These are phyloP conservation scores for Agrostemma githago DNA, from an alignment of 148 eudicot species.

Conservation along the genomic window DNA sequence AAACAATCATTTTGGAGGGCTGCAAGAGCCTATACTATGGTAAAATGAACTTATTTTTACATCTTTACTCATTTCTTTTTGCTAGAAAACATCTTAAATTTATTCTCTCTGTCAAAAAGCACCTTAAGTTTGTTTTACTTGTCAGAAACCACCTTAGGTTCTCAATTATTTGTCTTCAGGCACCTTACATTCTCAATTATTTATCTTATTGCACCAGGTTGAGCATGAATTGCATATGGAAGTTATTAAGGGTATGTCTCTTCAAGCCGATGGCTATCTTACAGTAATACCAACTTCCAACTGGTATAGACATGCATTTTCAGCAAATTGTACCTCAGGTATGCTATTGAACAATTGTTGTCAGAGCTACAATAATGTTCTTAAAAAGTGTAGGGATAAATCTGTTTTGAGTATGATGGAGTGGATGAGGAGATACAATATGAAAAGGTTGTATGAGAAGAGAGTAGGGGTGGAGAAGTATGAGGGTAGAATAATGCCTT, in stretches of 20 bases:
- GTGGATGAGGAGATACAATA: too few species aligned
- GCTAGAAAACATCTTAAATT: too few species aligned
- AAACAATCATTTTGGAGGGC: not conserved
- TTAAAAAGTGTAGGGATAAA: not conserved
- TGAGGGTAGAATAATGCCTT: not conserved
- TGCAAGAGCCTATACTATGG: conserved; percentile 1
- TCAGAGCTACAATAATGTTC: conserved; percentile 2
- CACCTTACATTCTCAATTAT: not conserved
- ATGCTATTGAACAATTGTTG: conserved; percentile 4
- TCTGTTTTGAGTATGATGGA: not conserved
- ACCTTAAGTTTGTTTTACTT: too few species aligned
- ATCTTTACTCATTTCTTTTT: too few species aligned
- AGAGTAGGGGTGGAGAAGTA: not conserved
- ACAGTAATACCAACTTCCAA: not conserved
- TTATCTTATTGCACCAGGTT: not conserved
- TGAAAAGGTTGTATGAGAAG: not conserved
- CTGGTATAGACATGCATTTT: conserved; percentile 16
- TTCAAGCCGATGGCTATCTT: not conserved
- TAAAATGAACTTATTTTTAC: too few species aligned
- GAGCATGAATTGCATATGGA: not conserved
- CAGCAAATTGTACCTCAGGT: not conserved
- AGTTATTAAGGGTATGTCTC: not conserved
- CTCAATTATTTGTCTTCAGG: too few species aligned
- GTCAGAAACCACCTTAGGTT: too few species aligned
- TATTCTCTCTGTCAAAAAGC: too few species aligned